Percentiles rank a stretch among this genome's conserved stretches.
These are phyloP conservation scores for Irineochytrium annulatum DNA, from an alignment of 192 early-diverging fungal species.

Conservation along the genomic window DNA sequence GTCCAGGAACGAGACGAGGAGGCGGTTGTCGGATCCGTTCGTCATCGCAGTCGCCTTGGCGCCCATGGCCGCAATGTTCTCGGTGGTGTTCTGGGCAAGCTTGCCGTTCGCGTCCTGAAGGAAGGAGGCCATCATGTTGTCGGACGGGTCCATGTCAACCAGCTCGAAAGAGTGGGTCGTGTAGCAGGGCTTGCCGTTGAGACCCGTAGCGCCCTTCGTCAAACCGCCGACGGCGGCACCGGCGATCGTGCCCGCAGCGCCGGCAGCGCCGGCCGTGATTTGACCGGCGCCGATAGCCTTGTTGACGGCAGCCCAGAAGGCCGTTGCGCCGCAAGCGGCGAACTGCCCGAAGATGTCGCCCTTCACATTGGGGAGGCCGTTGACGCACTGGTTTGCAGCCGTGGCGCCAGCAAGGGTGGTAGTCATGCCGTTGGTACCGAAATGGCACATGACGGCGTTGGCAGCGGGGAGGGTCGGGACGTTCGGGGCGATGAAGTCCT, in stretches of 20 bases:
- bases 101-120: conserved; percentile 18
- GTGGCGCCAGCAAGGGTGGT: conserved; percentile 22
- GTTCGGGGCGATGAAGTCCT: conserved; percentile 26
- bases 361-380: conserved; percentile 9
- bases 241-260: conserved; percentile 19
- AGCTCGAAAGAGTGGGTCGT: conserved; percentile 38
- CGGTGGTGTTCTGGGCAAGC: conserved; percentile 35
- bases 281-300: conserved; percentile 2
- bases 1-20: conserved; percentile 28
- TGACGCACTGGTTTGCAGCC: conserved; percentile 36
- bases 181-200: conserved; percentile 27
- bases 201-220: conserved; percentile 30
- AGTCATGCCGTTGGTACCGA: conserved; percentile 34
- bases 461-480: conserved; percentile 29
- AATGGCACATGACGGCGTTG: conserved; percentile 33
- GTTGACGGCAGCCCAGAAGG: conserved; percentile 28
- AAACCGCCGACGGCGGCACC: conserved; percentile 29
- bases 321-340: conserved; percentile 33
- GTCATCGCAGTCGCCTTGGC: conserved; percentile 23
- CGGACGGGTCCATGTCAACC: conserved; percentile 35
- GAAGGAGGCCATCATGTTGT: conserved; percentile 39
- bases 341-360: conserved; percentile 36
- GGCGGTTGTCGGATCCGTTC: conserved; percentile 39
- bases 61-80: conserved; percentile 25
- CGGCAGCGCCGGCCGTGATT: background rate